Evolutionary conservation across 306 rosid genomes (phyloP), one percentile per base, ranked within the genome.

Genomic region (Vicia villosa): DNA sequence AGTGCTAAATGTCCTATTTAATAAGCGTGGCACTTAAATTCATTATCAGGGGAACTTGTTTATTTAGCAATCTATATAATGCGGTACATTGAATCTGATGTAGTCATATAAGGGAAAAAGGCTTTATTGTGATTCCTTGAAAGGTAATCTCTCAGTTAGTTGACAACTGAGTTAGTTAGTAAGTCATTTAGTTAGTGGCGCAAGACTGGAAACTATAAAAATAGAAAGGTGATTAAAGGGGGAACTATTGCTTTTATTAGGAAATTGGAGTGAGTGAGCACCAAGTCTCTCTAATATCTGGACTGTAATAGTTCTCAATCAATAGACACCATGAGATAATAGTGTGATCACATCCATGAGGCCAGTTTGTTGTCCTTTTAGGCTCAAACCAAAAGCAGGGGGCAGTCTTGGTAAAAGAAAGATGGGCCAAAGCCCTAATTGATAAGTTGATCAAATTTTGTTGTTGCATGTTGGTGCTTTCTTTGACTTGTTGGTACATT

Each of bases 221-320:
- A 58, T 34, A 58, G 64, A 58, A 58, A 58, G 4, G 43, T 15
- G 64, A 32, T 3, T 15, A 58, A 21, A 10, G 1, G 14, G 3
- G 64, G 64, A 30, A 58, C 15, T 43, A 32, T 32, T 58, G 42
- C 24, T 58, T 58, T 30, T 30, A 19, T 16, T 8, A 30, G 64
- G 64, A 30, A 58, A 15, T 32, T 58, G 64, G 43, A 28, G 21
- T 58, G 22, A 20, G 64, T n/a, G 42, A 57, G 21, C 64, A 58
- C 20, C 41, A 4, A 34, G 8, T 58, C 22, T 58, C 38, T 14
- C 3, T 11, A n/a, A 58, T 15, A 58, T 13, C 14, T 58, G 6
- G 22, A 58, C 14, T 32, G 24, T 58, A 58, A 15, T 15, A 16
- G n/a, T 58, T 58, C 4, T 58, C 42, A 58, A 58, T 30, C 64